A percentile compares a stretch with the other conserved stretches of the same genome.
These are phyloP conservation scores for Sporothrix mexicana DNA, from an alignment of 2,329 filamentous ascomycete species.

Conservation along the genomic window DNA sequence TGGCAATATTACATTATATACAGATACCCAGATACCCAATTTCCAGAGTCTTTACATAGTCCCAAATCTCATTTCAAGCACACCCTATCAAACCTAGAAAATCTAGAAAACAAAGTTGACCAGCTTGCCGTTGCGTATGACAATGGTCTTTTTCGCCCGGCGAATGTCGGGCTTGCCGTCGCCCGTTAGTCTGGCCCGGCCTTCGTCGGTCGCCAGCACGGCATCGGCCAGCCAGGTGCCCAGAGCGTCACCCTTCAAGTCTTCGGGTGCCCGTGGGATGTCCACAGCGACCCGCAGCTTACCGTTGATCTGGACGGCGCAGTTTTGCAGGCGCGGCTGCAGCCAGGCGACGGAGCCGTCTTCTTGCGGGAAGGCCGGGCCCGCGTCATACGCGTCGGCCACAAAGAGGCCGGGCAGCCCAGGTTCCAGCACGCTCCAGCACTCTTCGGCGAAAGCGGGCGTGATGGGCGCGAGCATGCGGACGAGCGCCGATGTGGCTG, in stretches of 20 bases:
- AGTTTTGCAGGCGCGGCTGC: slow-evolving; percentile 57
- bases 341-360: slow-evolving; percentile 60
- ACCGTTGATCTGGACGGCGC: slow-evolving; percentile 81
- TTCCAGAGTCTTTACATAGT: background rate
- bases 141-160: slow-evolving; percentile 67
- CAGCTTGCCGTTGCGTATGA: slow-evolving; percentile 69
- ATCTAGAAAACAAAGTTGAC: slow-evolving; percentile 77
- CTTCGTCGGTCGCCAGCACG: slow-evolving; percentile 67
- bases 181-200: slow-evolving; percentile 60
- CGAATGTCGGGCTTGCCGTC: slow-evolving; percentile 52
- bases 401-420: slow-evolving; percentile 28
- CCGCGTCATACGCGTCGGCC: too few species aligned
- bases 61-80: background rate
- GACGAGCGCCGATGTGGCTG: slow-evolving; percentile 63
- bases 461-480: slow-evolving; percentile 79
- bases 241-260: slow-evolving; percentile 54
- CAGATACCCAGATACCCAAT: background rate
- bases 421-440: slow-evolving; percentile 67
- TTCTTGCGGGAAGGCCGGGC: slow-evolving; percentile 63
- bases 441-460: slow-evolving; percentile 81
- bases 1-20: slow-evolving; percentile 24
- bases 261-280: slow-evolving; percentile 59
- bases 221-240: slow-evolving; percentile 66
- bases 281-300: slow-evolving; percentile 72
- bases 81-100: too few species aligned